Evolutionary conservation across 2,329 filamentous ascomycete species (phyloP).

Genomic region (Talaromyces sp.): DNA sequence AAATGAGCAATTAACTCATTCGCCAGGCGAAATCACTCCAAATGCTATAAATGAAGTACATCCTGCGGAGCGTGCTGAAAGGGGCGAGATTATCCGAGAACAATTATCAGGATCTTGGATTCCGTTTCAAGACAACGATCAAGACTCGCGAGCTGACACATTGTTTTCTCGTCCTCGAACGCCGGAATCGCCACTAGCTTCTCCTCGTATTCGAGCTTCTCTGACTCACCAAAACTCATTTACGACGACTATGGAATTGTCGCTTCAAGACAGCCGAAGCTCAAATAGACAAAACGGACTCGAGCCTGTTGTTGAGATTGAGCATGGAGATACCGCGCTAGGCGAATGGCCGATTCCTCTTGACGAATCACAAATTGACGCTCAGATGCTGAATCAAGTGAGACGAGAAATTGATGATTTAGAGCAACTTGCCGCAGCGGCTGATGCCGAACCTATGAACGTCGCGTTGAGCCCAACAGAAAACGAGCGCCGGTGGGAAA

Average conservation of each 20-base stretch:
- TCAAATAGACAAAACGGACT: conserved; percentile 22
- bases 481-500: conserved; percentile 14
- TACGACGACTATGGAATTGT: conserved; percentile 45
- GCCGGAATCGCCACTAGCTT: conserved; percentile 39
- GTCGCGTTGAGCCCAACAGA: conserved; percentile 9
- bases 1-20: conserved; percentile 38
- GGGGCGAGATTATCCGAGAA: conserved; percentile 16
- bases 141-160: conserved; percentile 39
- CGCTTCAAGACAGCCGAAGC: conserved; percentile 37
- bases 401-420: conserved; percentile 6
- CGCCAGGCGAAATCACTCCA: conserved; percentile 37
- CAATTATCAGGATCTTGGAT: conserved; percentile 18
- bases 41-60: conserved; percentile 31
- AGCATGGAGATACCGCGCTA: background rate
- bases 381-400: conserved; percentile 16
- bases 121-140: conserved; percentile 21
- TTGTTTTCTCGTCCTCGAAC: conserved; percentile 40
- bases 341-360: conserved; percentile 5
- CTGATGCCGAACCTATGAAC: background rate
- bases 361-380: background rate
- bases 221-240: conserved; percentile 44
- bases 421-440: background rate
- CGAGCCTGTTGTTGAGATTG: conserved; percentile 9
- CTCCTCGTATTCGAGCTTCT: conserved; percentile 42
- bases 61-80: conserved; percentile 24